A percentile compares a stretch with the other conserved stretches of the same genome.
Conservation (phyloP, 345 rosid species). For the Euclidium syriacum region DNA sequence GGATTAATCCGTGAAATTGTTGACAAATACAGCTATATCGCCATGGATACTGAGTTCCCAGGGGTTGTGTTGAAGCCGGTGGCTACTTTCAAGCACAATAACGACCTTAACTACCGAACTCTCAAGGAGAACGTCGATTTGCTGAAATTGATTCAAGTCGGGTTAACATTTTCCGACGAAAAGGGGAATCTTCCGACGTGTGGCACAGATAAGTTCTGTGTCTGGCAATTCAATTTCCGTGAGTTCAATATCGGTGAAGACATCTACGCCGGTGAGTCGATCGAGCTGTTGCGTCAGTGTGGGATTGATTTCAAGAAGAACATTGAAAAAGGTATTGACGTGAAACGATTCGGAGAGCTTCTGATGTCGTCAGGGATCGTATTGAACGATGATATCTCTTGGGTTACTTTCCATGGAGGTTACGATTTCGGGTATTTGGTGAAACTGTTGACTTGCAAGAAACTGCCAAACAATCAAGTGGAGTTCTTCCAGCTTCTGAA, state of each 20-base stretch:
- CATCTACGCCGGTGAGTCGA: slow-evolving; percentile 72
- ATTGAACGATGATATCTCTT: slow-evolving; percentile 54
- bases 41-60: slow-evolving; percentile 95
- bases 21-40: slow-evolving; percentile 50
- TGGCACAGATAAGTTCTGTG: slow-evolving; percentile 61
- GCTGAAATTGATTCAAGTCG: slow-evolving; percentile 79
- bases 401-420: slow-evolving; percentile 89
- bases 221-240: slow-evolving; percentile 93
- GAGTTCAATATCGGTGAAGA: slow-evolving; percentile 72
- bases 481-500: slow-evolving; percentile 65
- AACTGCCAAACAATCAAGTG: slow-evolving; percentile 49
- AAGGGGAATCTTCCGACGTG: slow-evolving; percentile 76
- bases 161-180: slow-evolving; percentile 72
- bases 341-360: slow-evolving; percentile 73
- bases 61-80: slow-evolving; percentile 83
- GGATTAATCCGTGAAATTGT: slow-evolving; percentile 73
- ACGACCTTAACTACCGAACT: slow-evolving; percentile 67
- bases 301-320: slow-evolving; percentile 86
- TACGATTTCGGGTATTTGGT: slow-evolving; percentile 87
- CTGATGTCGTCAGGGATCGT: slow-evolving; percentile 86
- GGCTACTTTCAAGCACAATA: slow-evolving; percentile 72
- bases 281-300: slow-evolving; percentile 67
- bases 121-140: slow-evolving; percentile 80
- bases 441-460: slow-evolving; percentile 63
- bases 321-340: slow-evolving; percentile 72